phyloP scores from a whole-genome alignment of 192 early-diverging fungal species.

The Lobosporangium transversale region DNA sequence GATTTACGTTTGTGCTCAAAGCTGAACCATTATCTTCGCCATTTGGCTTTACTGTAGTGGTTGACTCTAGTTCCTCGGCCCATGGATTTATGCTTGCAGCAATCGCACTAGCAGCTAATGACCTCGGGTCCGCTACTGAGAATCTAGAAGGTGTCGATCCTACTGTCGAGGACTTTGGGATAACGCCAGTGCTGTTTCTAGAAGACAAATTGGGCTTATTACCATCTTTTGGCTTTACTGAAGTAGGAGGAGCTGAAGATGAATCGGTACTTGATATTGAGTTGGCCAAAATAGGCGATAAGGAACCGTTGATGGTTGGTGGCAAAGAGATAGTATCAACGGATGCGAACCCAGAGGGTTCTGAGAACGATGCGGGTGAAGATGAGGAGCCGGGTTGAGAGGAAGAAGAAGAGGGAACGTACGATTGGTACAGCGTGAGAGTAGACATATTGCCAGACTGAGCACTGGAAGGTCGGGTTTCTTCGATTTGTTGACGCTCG shows the following conservation, averaged over 20 bases:
- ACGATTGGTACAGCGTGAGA: conserved; percentile 26
- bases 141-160: conserved; percentile 19
- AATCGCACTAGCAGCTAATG: conserved; percentile 26
- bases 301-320: conserved; percentile 13
- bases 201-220: conserved; percentile 31
- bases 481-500: conserved; percentile 52
- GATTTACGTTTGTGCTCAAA: neutral
- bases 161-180: neutral
- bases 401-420: conserved; percentile 34
- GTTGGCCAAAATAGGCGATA: conserved; percentile 19
- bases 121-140: conserved; percentile 39
- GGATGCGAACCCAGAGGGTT: conserved; percentile 22
- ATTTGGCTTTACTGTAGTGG: conserved; percentile 7
- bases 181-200: conserved; percentile 34
- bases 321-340: conserved; percentile 21
- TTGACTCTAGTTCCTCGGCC: conserved; percentile 44
- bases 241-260: neutral
- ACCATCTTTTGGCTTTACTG: conserved; percentile 16
- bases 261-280: conserved; percentile 28
- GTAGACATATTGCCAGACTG: conserved; percentile 41
- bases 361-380: conserved; percentile 30
- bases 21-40: conserved; percentile 10
- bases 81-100: conserved; percentile 28
- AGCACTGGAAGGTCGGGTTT: conserved; percentile 45
- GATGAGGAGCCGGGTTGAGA: conserved; percentile 29